These are phyloP conservation scores for Xylariaceae sp. DNA, from an alignment of 2,329 filamentous ascomycete genomes.

Conservation along the genomic window DNA sequence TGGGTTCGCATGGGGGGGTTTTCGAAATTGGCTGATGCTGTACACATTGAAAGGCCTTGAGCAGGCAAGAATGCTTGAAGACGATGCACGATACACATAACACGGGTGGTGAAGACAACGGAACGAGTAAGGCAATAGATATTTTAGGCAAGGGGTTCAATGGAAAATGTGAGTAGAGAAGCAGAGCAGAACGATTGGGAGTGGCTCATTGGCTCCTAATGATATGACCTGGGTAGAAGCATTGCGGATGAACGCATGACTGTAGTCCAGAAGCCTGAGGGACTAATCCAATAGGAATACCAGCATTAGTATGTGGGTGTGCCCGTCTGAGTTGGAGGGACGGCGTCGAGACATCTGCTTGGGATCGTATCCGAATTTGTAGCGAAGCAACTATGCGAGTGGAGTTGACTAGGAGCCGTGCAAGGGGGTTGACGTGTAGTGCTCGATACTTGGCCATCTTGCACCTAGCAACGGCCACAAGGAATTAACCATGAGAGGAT, in stretches of 20 bases:
- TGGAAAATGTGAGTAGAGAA: slow-evolving; percentile 32
- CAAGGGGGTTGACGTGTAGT: slow-evolving; percentile 32
- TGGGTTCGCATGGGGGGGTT: neutral
- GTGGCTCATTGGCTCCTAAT: slow-evolving; percentile 42
- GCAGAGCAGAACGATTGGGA: slow-evolving; percentile 42
- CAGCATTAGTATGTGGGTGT: slow-evolving; percentile 31
- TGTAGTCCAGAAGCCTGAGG: slow-evolving; percentile 42
- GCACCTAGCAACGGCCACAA: slow-evolving; percentile 24
- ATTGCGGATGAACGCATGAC: slow-evolving; percentile 52
- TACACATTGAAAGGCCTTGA: too few species aligned
- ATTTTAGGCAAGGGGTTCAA: slow-evolving; percentile 25
- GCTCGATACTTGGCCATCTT: slow-evolving; percentile 16
- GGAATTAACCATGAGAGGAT: slow-evolving; percentile 29
- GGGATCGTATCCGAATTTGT: slow-evolving; percentile 34
- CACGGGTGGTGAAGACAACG: too few species aligned
- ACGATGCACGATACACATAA: too few species aligned
- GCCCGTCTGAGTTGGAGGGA: slow-evolving; percentile 32
- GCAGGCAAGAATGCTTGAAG: too few species aligned
- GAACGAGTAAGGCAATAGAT: too few species aligned
- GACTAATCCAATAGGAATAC: slow-evolving; percentile 39
- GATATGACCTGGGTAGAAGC: slow-evolving; percentile 44
- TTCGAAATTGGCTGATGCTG: slow-evolving; percentile 2
- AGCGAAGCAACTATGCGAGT: slow-evolving; percentile 31
- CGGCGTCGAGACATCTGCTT: slow-evolving; percentile 25
- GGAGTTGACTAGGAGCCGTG: slow-evolving; percentile 28